Evolutionary conservation across 305 asterid genomes (phyloP), one percentile per base, ranked within the genome.

Genomic region (Striga hermonthica): DNA sequence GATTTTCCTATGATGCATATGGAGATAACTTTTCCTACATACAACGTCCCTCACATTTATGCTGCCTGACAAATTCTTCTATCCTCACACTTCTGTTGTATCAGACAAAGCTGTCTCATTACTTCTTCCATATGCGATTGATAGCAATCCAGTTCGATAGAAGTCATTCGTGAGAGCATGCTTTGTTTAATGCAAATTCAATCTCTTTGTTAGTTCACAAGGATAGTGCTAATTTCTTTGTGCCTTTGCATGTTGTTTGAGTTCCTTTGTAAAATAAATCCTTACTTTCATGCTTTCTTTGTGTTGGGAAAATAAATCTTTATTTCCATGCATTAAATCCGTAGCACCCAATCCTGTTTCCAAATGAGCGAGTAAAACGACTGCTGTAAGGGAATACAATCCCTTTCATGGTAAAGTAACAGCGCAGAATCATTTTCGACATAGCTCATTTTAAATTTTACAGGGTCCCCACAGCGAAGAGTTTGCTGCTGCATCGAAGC

Each of bases 401-500:
- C 31, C 31, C 31, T 22, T 22, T 55, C 48, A 44, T 68, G 52
- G 43, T 56, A 15, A 31, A 57, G 31, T 22, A 22, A 60, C 34
- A 44, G 9, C 12, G 5, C 5, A 11, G 34, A 44, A 47, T 48
- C 10, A 64, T 60, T 37, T 45, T 60, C 40, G 47, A 57, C 65
- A 16, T 52, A 11, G 36, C 38, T 34, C 43, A 53, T 71, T 34
- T 64, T 58, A 60, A 80, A 59, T 65, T 71, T 43, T 57, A 60
- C 79, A 89, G 95, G 92, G 92, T 72, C 86, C 87, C 16, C 83
- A 83, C 13, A 82, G 81, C 62, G 79, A 85, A 76, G 87, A 83
- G 73, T 75, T 83, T 64, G 83, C 84, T 71, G 88, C 87, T 70
- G 91, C 97, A 60, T 83, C 95, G 66, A 90, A 84, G 78, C 84